Percentiles rank a stretch among this genome's conserved stretches.
These are phyloP conservation scores for Eimeria praecox DNA, from an alignment of 169 alveolate species.

Conservation along the genomic window DNA sequence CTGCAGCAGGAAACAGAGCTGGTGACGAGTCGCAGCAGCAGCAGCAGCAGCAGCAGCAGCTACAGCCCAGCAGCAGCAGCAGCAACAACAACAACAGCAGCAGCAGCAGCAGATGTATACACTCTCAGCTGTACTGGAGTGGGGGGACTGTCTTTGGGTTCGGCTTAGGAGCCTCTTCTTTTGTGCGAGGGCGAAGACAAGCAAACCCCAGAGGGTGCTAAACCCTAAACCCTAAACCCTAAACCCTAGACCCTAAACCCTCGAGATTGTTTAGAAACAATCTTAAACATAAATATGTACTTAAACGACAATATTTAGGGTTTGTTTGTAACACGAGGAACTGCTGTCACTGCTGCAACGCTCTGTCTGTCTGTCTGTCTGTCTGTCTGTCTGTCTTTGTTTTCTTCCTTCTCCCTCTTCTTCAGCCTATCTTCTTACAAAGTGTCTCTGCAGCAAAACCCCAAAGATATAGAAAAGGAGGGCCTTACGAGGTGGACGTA, in stretches of 20 bases:
- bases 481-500: slow-evolving; percentile 36
- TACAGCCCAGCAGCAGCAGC: slow-evolving; percentile 19
- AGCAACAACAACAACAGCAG: slow-evolving; percentile 51
- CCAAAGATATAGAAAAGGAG: too few species aligned
- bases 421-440: slow-evolving; percentile 29
- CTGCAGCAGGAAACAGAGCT: background rate
- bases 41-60: background rate
- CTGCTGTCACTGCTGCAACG: background rate
- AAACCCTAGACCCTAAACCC: too few species aligned
- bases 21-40: background rate
- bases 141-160: slow-evolving; percentile 46
- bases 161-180: slow-evolving; percentile 44
- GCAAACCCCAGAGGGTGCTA: slow-evolving; percentile 3
- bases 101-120: slow-evolving; percentile 60
- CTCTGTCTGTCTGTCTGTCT: background rate
- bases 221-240: too few species aligned
- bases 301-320: background rate
- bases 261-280: too few species aligned
- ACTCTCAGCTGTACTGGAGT: slow-evolving; percentile 63
- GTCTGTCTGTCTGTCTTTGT: background rate
- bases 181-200: slow-evolving; percentile 42
- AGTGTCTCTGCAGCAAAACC: background rate
- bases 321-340: too few species aligned
- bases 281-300: too few species aligned
- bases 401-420: background rate